Conservation (phyloP, 176 grass and related monocot species). For the Poa pratensis region DNA sequence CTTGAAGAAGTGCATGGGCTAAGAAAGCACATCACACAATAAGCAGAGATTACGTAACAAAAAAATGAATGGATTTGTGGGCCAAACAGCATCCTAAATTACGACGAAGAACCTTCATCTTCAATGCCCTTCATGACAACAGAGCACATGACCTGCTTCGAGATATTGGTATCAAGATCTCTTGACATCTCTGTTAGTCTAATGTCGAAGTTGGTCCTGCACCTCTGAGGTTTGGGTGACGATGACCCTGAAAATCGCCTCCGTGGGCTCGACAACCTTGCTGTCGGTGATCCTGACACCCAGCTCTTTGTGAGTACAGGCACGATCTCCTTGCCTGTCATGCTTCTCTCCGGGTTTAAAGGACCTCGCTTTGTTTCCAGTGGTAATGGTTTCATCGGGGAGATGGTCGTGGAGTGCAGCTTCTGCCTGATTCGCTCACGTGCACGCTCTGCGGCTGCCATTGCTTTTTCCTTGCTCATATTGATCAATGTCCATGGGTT, state of each 20-base stretch:
- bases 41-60: slow-evolving; percentile 44
- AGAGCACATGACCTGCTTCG: slow-evolving; percentile 82
- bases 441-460: slow-evolving; percentile 77
- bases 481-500: slow-evolving; percentile 88
- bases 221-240: slow-evolving; percentile 66
- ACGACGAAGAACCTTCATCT: slow-evolving; percentile 60
- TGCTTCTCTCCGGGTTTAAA: slow-evolving; percentile 55
- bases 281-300: slow-evolving; percentile 62
- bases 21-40: slow-evolving; percentile 45
- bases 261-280: slow-evolving; percentile 69
- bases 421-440: slow-evolving; percentile 74
- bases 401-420: slow-evolving; percentile 35
- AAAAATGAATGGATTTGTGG: slow-evolving; percentile 23
- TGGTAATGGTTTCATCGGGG: slow-evolving; percentile 79
- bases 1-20: slow-evolving; percentile 38
- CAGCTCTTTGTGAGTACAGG: slow-evolving; percentile 62
- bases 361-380: slow-evolving; percentile 84
- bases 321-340: slow-evolving; percentile 54
- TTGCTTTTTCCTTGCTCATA: slow-evolving; percentile 90
- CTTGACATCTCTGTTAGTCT: slow-evolving; percentile 76
- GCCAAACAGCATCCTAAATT: slow-evolving; percentile 5
- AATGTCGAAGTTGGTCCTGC: slow-evolving; percentile 75
- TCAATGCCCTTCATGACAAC: slow-evolving; percentile 68
- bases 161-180: slow-evolving; percentile 82
- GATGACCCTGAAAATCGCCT: slow-evolving; percentile 79